phyloP scores from a whole-genome alignment of 805 yeast genomes.

The Lipomyces yamanashiensis region DNA sequence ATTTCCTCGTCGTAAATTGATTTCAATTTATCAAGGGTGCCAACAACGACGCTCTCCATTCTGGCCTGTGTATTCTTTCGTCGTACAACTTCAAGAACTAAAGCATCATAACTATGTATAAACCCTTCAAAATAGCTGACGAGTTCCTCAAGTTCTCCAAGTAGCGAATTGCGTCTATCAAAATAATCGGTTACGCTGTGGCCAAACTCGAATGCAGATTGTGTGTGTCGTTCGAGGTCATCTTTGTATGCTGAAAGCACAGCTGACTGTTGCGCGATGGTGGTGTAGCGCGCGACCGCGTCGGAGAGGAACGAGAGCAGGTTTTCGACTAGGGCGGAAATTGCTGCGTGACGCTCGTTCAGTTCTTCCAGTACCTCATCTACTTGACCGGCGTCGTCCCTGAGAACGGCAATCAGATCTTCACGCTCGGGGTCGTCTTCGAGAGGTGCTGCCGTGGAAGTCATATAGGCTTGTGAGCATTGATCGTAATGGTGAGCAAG shows the following conservation, averaged over 20 bases:
- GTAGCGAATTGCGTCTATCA: conserved; percentile 37
- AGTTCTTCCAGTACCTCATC: conserved; percentile 39
- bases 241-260: neutral
- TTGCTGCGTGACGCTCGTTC: conserved; percentile 25
- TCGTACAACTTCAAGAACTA: conserved; percentile 59
- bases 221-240: conserved; percentile 21
- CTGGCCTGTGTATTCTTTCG: conserved; percentile 51
- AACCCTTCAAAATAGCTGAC: conserved; percentile 58
- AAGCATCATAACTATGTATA: conserved; percentile 55
- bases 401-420: conserved; percentile 63
- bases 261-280: neutral
- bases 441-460: conserved; percentile 43
- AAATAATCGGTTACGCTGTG: conserved; percentile 41
- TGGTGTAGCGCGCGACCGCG: conserved; percentile 8
- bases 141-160: conserved; percentile 49
- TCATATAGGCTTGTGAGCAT: conserved; percentile 53
- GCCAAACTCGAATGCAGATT: conserved; percentile 38
- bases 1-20: conserved; percentile 52
- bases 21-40: conserved; percentile 50
- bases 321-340: conserved; percentile 9
- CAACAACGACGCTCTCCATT: conserved; percentile 50
- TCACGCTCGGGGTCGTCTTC: conserved; percentile 38
- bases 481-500: conserved; percentile 84
- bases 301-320: conserved; percentile 23
- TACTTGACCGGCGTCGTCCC: conserved; percentile 44